These are phyloP conservation scores for Pontederia paniculata DNA, from an alignment of 176 grass and related monocot species.

Conservation along the genomic window DNA sequence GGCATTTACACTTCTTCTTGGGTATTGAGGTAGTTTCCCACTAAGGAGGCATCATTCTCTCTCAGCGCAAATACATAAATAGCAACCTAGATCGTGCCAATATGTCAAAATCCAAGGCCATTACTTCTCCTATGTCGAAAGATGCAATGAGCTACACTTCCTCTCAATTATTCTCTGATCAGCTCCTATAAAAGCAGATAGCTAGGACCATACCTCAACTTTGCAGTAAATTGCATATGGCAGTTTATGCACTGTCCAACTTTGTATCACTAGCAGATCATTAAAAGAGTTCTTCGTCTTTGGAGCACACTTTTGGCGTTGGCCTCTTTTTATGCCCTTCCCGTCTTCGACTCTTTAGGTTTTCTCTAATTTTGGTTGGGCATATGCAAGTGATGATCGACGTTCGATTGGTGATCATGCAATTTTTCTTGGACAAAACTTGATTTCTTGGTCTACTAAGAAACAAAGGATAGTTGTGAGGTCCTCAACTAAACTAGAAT, in stretches of 20 bases:
- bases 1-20: neutral
- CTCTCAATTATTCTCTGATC: neutral
- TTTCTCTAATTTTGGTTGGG: slow-evolving; percentile 9
- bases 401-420: neutral
- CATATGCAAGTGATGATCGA: neutral
- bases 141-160: neutral
- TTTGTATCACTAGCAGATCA: neutral
- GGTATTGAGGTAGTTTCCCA: neutral
- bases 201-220: neutral
- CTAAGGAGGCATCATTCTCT: neutral
- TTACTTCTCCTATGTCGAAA: neutral
- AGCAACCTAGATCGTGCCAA: neutral
- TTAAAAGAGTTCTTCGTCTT: neutral
- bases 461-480: neutral
- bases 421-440: neutral
- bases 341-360: neutral
- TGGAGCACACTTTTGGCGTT: neutral
- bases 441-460: neutral
- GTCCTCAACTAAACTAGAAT: slow-evolving; percentile 8
- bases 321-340: neutral
- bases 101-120: neutral
- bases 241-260: slow-evolving; percentile 14
- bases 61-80: neutral
- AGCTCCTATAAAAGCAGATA: neutral
- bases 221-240: neutral